Evolutionary conservation across 805 yeast genomes (phyloP).

Genomic region (Candida argentea): DNA sequence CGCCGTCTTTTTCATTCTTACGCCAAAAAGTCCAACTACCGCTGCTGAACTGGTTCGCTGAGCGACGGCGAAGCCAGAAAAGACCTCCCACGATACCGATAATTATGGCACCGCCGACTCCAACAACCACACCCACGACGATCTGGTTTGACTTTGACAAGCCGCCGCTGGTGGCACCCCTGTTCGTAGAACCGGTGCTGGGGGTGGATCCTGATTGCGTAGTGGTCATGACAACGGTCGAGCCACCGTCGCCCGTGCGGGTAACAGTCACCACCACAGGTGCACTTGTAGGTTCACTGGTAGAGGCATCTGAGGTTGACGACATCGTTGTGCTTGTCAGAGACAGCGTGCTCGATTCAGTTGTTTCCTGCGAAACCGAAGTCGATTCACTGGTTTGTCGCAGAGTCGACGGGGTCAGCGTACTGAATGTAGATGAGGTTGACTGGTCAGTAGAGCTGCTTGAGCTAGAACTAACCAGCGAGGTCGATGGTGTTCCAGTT

Average conservation of each 20-base stretch:
- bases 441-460: not conserved
- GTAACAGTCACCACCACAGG: conserved; percentile 22
- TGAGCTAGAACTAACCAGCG: conserved; percentile 1
- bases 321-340: too few species aligned
- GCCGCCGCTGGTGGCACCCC: conserved; percentile 14
- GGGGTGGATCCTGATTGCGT: conserved; percentile 17
- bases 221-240: conserved; percentile 28
- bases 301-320: not conserved
- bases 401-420: conserved; percentile 1
- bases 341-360: too few species aligned
- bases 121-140: conserved; percentile 39
- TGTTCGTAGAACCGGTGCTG: conserved; percentile 14
- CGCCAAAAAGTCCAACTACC: conserved; percentile 41
- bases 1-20: conserved; percentile 31
- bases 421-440: not conserved
- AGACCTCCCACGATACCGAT: conserved; percentile 24
- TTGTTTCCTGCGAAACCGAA: too few species aligned
- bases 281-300: conserved; percentile 1
- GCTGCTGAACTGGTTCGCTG: conserved; percentile 14
- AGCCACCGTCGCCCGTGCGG: conserved; percentile 28
- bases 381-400: too few species aligned
- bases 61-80: conserved; percentile 25
- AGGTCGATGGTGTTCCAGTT: conserved; percentile 1
- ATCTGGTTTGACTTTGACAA: conserved; percentile 32
- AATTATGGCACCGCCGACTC: conserved; percentile 34